Evolutionary conservation across 1,284 basidiomycete genomes (phyloP), one percentile per base, ranked within the genome.

Genomic region (Exsudoporus floridanus): DNA sequence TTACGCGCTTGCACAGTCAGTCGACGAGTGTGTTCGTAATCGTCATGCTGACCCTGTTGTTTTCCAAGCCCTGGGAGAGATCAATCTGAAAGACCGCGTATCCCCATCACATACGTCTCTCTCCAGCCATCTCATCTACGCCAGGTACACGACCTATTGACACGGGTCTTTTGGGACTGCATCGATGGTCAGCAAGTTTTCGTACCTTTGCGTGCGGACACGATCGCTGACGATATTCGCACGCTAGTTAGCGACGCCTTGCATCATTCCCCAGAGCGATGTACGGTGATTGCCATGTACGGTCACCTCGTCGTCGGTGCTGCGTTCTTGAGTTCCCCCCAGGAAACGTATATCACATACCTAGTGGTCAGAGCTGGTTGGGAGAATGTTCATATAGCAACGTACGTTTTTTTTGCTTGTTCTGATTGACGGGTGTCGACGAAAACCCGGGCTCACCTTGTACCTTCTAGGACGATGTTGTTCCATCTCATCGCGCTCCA

Each of bases 291-390:
- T 18, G 88, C 86, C 7, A 77, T 72, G 45, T 89, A 90, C 70
- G 84, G 82, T 51, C 75, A 76, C 47, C 72, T 90, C 18, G 86
- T 91, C 9, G 77, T 91, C 16, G 89, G 88, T n/a, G 79, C 80
- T 13, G 87, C 84, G 0, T 79, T 90, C 50, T 69, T 90, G 49
- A 88, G 83, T 65, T 89, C 86, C n/a, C 88, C 88, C 0, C 79
- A 80, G 49, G 86, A 89, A 64, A 84, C 86, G 3, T 90, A 91
- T 60, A 87, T 91, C 51, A 90, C 87, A 5, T 91, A 89, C 58
- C 76, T 91, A 9, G 84, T 77, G 33, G 88, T 91, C 37, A 81
- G 79, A 57, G 75, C 83, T 12, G 87, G 89, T 4, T 91, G 89
- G 89, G 86, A 90, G 53, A 84, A 83, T 58, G 75, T 81, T 2